Evolutionary conservation across 2,329 filamentous ascomycete species (phyloP).

Genomic region (Calonectria montana): DNA sequence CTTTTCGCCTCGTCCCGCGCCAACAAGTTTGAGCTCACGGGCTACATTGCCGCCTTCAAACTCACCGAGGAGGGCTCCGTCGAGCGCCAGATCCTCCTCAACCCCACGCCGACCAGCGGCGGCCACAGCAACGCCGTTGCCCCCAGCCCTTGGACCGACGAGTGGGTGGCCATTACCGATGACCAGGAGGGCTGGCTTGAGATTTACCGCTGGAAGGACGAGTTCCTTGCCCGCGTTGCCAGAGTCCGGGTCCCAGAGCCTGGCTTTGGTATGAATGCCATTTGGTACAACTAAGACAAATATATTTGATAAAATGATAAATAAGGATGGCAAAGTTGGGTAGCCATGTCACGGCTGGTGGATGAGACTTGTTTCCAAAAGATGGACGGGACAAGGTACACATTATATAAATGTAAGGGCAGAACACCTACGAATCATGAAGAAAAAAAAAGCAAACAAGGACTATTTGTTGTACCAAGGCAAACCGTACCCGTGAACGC

Average conservation of each 20-base stretch:
- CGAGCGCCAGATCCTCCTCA: slow-evolving; percentile 81
- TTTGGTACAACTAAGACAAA: slow-evolving; percentile 72
- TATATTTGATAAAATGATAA: neutral
- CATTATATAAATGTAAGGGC: neutral
- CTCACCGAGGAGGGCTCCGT: slow-evolving; percentile 77
- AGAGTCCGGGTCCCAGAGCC: slow-evolving; percentile 82
- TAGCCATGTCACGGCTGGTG: neutral
- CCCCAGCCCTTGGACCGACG: slow-evolving; percentile 85
- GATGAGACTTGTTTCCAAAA: neutral
- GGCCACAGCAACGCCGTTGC: slow-evolving; percentile 91
- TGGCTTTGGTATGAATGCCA: slow-evolving; percentile 97
- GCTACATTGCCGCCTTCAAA: slow-evolving; percentile 85
- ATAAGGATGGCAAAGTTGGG: neutral
- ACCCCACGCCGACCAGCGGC: slow-evolving; percentile 87
- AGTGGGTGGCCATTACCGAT: slow-evolving; percentile 91
- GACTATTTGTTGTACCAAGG: neutral
- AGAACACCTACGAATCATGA: neutral
- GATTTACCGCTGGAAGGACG: slow-evolving; percentile 87
- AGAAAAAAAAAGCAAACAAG: neutral
- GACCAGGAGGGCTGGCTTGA: slow-evolving; percentile 90
- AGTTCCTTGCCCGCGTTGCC: slow-evolving; percentile 82
- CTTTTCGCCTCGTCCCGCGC: slow-evolving; percentile 88
- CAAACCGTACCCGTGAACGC: neutral
- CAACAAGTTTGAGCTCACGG: slow-evolving; percentile 80
- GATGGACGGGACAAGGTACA: neutral